These are phyloP conservation scores for Acanthamoeba royreba DNA, from an alignment of 208 protist genomes.

Conservation along the genomic window DNA sequence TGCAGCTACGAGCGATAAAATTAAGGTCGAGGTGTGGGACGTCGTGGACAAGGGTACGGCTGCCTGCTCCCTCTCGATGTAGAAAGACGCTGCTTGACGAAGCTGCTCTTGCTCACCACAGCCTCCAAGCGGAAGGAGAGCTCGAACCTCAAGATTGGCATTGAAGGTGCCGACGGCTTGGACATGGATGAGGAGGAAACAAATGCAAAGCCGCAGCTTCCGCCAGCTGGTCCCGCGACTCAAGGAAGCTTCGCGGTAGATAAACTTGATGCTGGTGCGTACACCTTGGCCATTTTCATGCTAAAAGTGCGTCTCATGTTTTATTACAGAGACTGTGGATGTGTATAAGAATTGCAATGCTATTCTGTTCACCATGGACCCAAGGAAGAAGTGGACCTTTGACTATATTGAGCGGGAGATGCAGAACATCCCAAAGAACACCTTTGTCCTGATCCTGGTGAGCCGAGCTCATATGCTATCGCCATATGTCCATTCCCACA, in stretches of 20 bases:
- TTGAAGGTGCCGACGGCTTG: not conserved
- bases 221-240: not conserved
- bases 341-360: conserved; percentile 59
- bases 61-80: not conserved
- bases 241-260: not conserved
- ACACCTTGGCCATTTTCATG: not conserved
- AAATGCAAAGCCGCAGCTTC: not conserved
- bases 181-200: not conserved
- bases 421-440: conserved; percentile 44
- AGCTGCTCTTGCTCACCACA: not conserved
- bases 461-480: not conserved
- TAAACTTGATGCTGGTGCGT: not conserved
- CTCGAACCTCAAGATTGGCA: not conserved
- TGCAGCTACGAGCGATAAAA: conserved; percentile 62
- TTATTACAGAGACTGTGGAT: conserved; percentile 53
- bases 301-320: not conserved
- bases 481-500: not conserved
- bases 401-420: conserved; percentile 62
- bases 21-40: conserved; percentile 73
- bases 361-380: conserved; percentile 64
- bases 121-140: not conserved
- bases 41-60: conserved; percentile 59
- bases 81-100: not conserved
- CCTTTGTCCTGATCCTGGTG: conserved; percentile 49
- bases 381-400: conserved; percentile 64